These are phyloP conservation scores for Melampsora americana DNA, from an alignment of 1,284 basidiomycete genomes.

Conservation along the genomic window DNA sequence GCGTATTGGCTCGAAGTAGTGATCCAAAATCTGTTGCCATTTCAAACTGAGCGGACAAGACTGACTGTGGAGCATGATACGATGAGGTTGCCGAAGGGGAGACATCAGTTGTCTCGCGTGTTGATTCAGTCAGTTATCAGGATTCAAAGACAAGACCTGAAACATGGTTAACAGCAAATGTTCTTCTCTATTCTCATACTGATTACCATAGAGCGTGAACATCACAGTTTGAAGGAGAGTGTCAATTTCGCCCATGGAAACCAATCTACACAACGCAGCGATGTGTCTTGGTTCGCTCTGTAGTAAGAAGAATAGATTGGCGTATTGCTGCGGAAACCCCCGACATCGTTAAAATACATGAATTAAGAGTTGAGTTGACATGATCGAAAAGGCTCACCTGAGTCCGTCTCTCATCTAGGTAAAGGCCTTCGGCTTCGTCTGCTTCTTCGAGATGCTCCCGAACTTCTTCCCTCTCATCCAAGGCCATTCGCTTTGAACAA, in stretches of 20 bases:
- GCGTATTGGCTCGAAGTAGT: slow-evolving; percentile 93
- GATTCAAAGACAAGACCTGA: slow-evolving; percentile 57
- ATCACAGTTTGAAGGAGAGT: slow-evolving; percentile 98
- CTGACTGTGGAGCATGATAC: slow-evolving; percentile 64
- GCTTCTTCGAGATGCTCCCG: slow-evolving; percentile 91
- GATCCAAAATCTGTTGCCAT: slow-evolving; percentile 97
- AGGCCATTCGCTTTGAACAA: slow-evolving; percentile 50
- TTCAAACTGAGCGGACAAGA: slow-evolving; percentile 96
- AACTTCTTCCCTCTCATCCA: slow-evolving; percentile 68
- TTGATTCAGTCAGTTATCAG: neutral
- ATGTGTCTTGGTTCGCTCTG: slow-evolving; percentile 97
- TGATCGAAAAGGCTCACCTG: slow-evolving; percentile 50
- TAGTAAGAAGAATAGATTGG: slow-evolving; percentile 96
- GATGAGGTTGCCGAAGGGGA: neutral
- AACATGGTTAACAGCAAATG: slow-evolving; percentile 98
- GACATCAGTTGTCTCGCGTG: neutral
- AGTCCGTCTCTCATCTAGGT: slow-evolving; percentile 86
- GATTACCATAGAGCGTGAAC: slow-evolving; percentile 99
- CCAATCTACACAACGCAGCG: slow-evolving; percentile 92
- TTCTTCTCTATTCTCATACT: slow-evolving; percentile 98
- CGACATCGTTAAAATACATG: neutral
- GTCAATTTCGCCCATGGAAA: slow-evolving; percentile 93
- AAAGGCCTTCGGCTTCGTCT: slow-evolving; percentile 80
- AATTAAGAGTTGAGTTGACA: slow-evolving; percentile 3
- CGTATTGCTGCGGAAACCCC: slow-evolving; percentile 70